Evolutionary conservation across 169 alveolate genomes (phyloP).

Genomic region (Cryptosporidium ryanae): DNA sequence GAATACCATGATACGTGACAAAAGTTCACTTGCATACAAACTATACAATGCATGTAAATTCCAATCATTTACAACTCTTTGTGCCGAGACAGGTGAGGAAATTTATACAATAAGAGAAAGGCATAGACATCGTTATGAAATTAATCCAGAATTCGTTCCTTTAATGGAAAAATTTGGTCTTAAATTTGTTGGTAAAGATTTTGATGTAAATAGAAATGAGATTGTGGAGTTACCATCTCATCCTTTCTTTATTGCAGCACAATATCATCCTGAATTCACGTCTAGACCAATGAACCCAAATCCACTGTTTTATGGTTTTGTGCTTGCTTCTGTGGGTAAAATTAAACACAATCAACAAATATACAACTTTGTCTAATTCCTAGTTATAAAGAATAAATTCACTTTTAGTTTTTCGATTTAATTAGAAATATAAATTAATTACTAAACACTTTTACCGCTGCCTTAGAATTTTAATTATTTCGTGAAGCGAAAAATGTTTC

Average conservation of each 20-base stretch:
- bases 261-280: constrained; percentile 96
- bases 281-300: constrained; percentile 90
- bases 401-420: not conserved
- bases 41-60: constrained; percentile 80
- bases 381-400: not conserved
- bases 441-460: not conserved
- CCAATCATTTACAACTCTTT: constrained; percentile 60
- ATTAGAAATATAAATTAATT: not conserved
- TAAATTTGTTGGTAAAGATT: constrained; percentile 91
- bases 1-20: constrained; percentile 85
- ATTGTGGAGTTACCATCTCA: constrained; percentile 87
- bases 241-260: constrained; percentile 93
- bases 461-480: not conserved
- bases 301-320: constrained; percentile 87
- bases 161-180: constrained; percentile 88
- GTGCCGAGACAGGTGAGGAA: constrained; percentile 79
- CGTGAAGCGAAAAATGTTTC: too few relatives aligned
- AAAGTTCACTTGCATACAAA: constrained; percentile 88
- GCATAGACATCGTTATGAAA: constrained; percentile 95
- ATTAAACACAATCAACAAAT: constrained; percentile 33
- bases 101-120: constrained; percentile 89
- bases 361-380: constrained; percentile 35
- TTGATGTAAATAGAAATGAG: constrained; percentile 90
- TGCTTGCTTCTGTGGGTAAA: constrained; percentile 85
- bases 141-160: constrained; percentile 88